These are phyloP conservation scores for Pezicula carpinea DNA, from an alignment of 2,329 filamentous ascomycete genomes.

Conservation along the genomic window DNA sequence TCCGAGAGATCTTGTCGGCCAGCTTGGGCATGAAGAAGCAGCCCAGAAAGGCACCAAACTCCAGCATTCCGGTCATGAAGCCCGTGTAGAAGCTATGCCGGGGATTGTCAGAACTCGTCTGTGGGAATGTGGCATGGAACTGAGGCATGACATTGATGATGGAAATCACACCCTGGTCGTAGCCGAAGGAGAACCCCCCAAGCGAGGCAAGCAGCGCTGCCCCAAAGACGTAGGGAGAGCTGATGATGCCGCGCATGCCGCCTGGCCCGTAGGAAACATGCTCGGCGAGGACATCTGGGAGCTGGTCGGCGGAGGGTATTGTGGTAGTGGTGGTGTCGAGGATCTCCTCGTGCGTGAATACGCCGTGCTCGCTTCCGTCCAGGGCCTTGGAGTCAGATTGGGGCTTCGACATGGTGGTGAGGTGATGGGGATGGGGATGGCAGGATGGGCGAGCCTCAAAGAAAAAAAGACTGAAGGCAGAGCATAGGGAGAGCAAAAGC, in stretches of 20 bases:
- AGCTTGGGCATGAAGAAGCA: slow-evolving; percentile 42
- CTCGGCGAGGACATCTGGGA: neutral
- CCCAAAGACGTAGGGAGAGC: slow-evolving; percentile 36
- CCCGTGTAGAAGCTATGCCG: slow-evolving; percentile 15
- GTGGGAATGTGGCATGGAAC: slow-evolving; percentile 29
- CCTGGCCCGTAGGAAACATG: slow-evolving; percentile 23
- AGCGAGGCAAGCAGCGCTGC: slow-evolving; percentile 38
- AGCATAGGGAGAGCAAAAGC: too few relatives aligned
- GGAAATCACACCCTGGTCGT: slow-evolving; percentile 39
- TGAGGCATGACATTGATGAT: slow-evolving; percentile 32
- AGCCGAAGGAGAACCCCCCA: slow-evolving; percentile 37
- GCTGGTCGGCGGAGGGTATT: neutral
- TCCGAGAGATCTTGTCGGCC: slow-evolving; percentile 36
- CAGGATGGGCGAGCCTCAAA: too few relatives aligned
- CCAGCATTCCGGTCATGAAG: slow-evolving; percentile 49
- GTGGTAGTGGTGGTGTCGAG: too few relatives aligned
- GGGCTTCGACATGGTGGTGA: too few relatives aligned
- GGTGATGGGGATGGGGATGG: too few relatives aligned
- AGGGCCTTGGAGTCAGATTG: too few relatives aligned
- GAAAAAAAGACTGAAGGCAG: too few relatives aligned
- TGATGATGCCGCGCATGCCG: slow-evolving; percentile 29
- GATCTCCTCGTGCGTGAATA: too few relatives aligned
- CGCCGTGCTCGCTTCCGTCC: too few relatives aligned
- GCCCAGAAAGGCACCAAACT: slow-evolving; percentile 42
- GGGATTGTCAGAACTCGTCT: slow-evolving; percentile 28